Evolutionary conservation across 441 rosid species (phyloP), one percentile per base, ranked within the genome.

Genomic region (Erodium chrysanthum): DNA sequence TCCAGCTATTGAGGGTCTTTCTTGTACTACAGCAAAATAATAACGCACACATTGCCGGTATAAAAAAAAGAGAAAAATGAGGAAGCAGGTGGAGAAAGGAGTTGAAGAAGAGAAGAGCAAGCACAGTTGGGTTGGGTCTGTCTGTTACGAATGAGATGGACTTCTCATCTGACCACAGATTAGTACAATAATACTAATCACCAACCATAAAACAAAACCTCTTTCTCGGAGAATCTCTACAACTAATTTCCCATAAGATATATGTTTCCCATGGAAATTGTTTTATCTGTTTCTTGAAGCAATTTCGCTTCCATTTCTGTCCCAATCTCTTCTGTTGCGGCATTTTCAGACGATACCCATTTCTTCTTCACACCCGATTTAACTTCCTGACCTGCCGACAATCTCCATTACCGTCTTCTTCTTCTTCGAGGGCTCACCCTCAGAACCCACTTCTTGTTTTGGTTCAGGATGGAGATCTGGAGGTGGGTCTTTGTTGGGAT

Each of bases 401-500:
- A 44, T 44, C 33, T 25, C 50, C 61, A 52, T 56, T 22, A 2
- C 22, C 62, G 22, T 56, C 62, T 54, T 20, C 25, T 29, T 29
- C n/a, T n/a, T n/a, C n/a, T 50, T 48, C 56, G 56, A 52, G 64
- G 15, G 33, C 15, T 59, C 35, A 14, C 31, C 31, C n/a, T 22
- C 64, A 22, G 64, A 60, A 60, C 35, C 35, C 64, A 56, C 8
- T 48, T 27, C 25, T 31, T 33, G 1, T 15, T 22, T 29, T 29
- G 33, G 5, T 29, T 2, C 3, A 29, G 4, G 23, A 84, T 86
- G 91, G 79, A 84, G 84, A 66, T 77, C 65, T 77, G 79, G 91
- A 80, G 79, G 48, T 85, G 75, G 90, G 59, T 74, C 71, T 80
- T 88, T 73, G 67, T 81, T 70, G 86, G 79, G 71, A 22, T 86